These are phyloP conservation scores for Geosmithia flava DNA, from an alignment of 2,329 filamentous ascomycete species.

Conservation along the genomic window DNA sequence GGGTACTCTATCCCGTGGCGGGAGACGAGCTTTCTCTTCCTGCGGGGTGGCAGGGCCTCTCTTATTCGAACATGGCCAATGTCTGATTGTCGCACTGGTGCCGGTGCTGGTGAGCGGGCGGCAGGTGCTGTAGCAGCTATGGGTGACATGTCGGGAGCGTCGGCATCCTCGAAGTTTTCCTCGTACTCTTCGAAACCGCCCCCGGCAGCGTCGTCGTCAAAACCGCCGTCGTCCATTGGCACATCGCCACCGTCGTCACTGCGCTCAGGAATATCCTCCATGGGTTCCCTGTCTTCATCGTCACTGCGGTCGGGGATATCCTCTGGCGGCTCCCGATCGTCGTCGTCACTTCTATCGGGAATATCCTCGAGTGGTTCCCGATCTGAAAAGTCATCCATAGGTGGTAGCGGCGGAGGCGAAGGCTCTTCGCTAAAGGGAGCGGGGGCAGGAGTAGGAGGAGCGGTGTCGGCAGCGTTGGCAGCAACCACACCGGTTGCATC, in stretches of 20 bases:
- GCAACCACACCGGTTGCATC: not conserved
- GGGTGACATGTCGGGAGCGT: slow-evolving; percentile 7
- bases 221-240: not conserved
- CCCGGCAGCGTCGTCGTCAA: not conserved
- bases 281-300: slow-evolving; percentile 1
- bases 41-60: slow-evolving; percentile 7
- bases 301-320: not conserved
- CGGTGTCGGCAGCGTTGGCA: slow-evolving; percentile 1
- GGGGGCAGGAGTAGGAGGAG: not conserved
- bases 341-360: not conserved
- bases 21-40: slow-evolving; percentile 40
- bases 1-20: slow-evolving; percentile 65
- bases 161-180: not conserved
- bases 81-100: slow-evolving; percentile 3
- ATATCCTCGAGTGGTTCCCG: not conserved
- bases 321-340: not conserved
- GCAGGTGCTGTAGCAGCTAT: not conserved
- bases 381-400: not conserved
- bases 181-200: not conserved
- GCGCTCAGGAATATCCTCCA: not conserved
- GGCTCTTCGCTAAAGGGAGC: not conserved
- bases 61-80: not conserved
- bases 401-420: not conserved
- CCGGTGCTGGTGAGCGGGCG: not conserved
- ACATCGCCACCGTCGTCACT: slow-evolving; percentile 1